A percentile compares a stretch with the other conserved stretches of the same genome.
phyloP scores from a whole-genome alignment of 2,329 filamentous ascomycete species.

The Alternaria arborescens region DNA sequence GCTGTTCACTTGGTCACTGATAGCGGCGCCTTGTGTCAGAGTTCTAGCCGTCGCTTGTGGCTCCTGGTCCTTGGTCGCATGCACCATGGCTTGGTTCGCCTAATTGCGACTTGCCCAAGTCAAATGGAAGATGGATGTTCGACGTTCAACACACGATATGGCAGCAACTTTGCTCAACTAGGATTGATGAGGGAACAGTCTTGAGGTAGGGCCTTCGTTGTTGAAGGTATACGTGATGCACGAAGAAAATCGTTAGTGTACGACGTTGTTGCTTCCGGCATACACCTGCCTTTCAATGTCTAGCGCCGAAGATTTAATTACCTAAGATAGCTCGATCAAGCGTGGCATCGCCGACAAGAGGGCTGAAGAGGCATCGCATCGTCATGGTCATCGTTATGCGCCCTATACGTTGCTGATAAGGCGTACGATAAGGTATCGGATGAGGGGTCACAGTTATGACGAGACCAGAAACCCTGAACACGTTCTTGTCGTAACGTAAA shows the following conservation, averaged over 20 bases:
- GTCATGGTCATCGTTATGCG: neutral
- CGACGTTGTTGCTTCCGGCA: neutral
- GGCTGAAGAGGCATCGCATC: neutral
- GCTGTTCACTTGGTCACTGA: fast-evolving
- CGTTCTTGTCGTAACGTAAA: neutral
- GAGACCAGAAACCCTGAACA: fast-evolving
- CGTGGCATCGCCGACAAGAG: neutral
- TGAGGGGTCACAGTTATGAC: neutral
- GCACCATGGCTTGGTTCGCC: neutral
- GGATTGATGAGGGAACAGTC: neutral
- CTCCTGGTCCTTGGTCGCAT: neutral
- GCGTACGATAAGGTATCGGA: neutral
- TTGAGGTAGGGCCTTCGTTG: neutral
- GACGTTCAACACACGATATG: neutral
- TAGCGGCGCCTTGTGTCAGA: neutral
- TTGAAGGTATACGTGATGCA: neutral
- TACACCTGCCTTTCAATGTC: constrained; percentile 6
- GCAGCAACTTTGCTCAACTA: neutral
- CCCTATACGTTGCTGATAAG: neutral
- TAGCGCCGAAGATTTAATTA: neutral
- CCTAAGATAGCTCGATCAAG: neutral
- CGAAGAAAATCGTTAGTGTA: neutral
- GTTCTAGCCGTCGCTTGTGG: neutral
- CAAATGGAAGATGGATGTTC: neutral
- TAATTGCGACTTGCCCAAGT: neutral